Evolutionary conservation across 345 rosid genomes (phyloP).

Genomic region (rapeseed (Brassica napus)): DNA sequence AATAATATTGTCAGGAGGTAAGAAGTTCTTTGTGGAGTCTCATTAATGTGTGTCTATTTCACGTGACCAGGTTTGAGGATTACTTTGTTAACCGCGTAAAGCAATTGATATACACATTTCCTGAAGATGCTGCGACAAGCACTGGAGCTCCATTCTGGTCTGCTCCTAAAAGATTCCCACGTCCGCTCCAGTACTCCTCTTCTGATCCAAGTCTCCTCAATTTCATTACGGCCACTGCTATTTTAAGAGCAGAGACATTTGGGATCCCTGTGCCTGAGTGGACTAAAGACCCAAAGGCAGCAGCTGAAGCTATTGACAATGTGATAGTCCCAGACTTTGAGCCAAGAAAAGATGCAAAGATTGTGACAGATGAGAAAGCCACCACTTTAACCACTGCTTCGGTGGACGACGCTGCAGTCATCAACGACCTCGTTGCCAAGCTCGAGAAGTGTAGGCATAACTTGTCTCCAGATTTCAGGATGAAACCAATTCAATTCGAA

Average conservation of each 20-base stretch:
- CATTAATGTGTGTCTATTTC: neutral
- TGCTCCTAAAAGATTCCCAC: neutral
- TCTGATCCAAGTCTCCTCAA: neutral
- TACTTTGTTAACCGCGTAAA: neutral
- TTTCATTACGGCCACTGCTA: neutral
- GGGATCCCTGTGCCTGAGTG: conserved; percentile 78
- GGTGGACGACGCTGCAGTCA: conserved; percentile 56
- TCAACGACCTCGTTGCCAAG: conserved; percentile 49
- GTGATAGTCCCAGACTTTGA: conserved; percentile 70
- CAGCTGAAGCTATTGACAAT: conserved; percentile 57
- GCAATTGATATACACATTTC: neutral
- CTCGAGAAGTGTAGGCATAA: conserved; percentile 48
- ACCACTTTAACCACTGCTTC: conserved; percentile 47
- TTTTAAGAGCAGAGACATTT: conserved; percentile 34
- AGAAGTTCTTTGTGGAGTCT: neutral
- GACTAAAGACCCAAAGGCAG: conserved; percentile 54
- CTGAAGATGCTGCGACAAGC: conserved; percentile 1
- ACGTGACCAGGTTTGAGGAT: conserved; percentile 1
- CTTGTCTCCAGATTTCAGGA: conserved; percentile 54
- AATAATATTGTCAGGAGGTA: neutral
- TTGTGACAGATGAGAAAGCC: conserved; percentile 70
- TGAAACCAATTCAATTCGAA: conserved; percentile 73
- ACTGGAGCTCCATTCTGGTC: conserved; percentile 1
- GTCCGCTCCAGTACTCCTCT: neutral
- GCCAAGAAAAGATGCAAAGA: conserved; percentile 61